Base-by-base conservation (phyloP, 805 yeast genomes). In the Barnettozyma wickerhamii region DNA sequence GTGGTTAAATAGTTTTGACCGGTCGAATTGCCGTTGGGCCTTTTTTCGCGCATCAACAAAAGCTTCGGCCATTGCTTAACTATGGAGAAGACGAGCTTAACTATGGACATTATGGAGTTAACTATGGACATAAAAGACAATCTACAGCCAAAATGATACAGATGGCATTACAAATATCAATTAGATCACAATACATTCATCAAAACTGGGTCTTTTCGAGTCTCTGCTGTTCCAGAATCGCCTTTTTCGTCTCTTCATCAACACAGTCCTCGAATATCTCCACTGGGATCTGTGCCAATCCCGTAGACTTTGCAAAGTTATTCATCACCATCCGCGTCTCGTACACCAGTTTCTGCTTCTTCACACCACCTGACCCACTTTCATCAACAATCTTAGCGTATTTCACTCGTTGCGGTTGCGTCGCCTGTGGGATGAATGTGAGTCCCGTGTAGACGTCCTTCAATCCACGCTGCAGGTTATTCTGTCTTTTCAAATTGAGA, bases 401-500 rank as follows among this genome's bases (percentile, higher is more conserved):
- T 49, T 34, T 49, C 26, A 45, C 62, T 50, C 33, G 55, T 53
- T 6, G 66, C 2, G 98, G 87, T 63, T 93, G 99, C 7, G 95
- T 82, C 5, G 69, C 66, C 17, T 53, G 58, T 4, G 98, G 96
- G 26, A 77, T 77, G 58, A 88, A 87, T 28, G 72, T 68, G 24
- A 84, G 70, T n/a, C 95, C 95, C 0, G 96, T 84, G 60, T 89
- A 91, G 2, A 84, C 76, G 58, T 91, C 98, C 55, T 80, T 79
- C 17, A 76, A 59, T 1, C 90, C 90, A 37, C 79, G 71, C 17
- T 72, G 59, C 29, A 74, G 65, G 19, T 74, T 72, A 17, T 65
- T 67, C 14, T 41, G 39, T 47, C 90, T 68, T 44, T 84, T 78
- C 40, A 74, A 75, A 28, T 72, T 62, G 35, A 89, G 63, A 43